A percentile compares a stretch with the other conserved stretches of the same genome.
Conservation (phyloP, 306 rosid species). For the Dalbergia cochinchinensis region DNA sequence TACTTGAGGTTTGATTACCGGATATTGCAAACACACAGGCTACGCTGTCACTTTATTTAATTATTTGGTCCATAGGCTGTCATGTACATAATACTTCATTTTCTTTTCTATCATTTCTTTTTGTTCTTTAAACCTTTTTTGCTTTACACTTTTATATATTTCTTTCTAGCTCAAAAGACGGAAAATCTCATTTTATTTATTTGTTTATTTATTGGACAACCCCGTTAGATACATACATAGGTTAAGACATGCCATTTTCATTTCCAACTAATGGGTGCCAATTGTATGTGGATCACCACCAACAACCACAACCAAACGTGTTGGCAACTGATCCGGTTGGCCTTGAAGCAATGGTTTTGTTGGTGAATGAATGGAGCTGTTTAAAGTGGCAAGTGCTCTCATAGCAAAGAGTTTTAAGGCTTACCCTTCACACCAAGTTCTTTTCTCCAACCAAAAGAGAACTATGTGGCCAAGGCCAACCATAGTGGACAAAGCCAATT, state of each 20-base stretch:
- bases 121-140: no score
- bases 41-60: conserved; percentile 1
- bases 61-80: neutral
- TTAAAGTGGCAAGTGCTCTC: neutral
- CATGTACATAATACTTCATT: neutral
- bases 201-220: neutral
- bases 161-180: no score
- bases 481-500: conserved; percentile 49
- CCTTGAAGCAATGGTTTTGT: conserved; percentile 47
- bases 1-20: no score
- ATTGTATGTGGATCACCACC: conserved; percentile 40
- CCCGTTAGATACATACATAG: neutral
- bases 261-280: conserved; percentile 19
- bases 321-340: conserved; percentile 45
- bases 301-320: conserved; percentile 41
- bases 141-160: neutral
- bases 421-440: conserved; percentile 11
- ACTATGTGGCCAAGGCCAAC: conserved; percentile 33
- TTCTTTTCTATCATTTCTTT: neutral
- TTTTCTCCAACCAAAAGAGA: conserved; percentile 13
- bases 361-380: conserved; percentile 27
- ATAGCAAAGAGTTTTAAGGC: neutral
- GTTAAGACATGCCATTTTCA: neutral
- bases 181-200: no score
- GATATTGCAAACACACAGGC: neutral